phyloP scores from a whole-genome alignment of 139 green algal species.

The Volvox reticuliferus region DNA sequence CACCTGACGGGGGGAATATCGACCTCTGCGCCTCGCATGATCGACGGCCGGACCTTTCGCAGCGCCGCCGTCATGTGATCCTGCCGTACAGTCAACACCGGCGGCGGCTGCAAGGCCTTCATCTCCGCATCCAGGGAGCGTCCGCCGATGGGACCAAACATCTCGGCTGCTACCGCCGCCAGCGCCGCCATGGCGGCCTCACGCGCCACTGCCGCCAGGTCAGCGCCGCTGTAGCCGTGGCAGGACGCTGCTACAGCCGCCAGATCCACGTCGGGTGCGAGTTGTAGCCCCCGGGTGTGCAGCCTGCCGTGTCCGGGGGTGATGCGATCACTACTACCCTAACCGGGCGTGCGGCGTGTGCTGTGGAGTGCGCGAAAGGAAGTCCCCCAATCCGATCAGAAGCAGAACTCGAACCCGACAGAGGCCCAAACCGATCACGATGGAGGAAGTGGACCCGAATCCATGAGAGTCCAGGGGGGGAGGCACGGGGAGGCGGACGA shows the following conservation, averaged over 20 bases:
- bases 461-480: too few relatives aligned
- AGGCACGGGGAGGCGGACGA: too few relatives aligned
- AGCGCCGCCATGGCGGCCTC: slow-evolving; percentile 86
- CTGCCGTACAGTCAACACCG: slow-evolving; percentile 8
- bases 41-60: slow-evolving; percentile 73
- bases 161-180: slow-evolving; percentile 37
- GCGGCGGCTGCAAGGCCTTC: not conserved
- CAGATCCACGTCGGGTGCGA: slow-evolving; percentile 80
- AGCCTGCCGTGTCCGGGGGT: slow-evolving; percentile 53
- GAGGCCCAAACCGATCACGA: too few relatives aligned
- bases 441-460: too few relatives aligned
- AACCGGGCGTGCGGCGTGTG: too few relatives aligned
- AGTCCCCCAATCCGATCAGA: too few relatives aligned
- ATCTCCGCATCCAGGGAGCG: not conserved
- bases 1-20: slow-evolving; percentile 64
- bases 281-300: slow-evolving; percentile 65
- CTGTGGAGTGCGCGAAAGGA: too few relatives aligned
- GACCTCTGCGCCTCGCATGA: slow-evolving; percentile 69
- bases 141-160: slow-evolving; percentile 16
- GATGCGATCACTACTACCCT: too few relatives aligned
- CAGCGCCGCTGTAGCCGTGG: slow-evolving; percentile 90
- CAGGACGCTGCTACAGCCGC: slow-evolving; percentile 67
- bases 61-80: slow-evolving; percentile 71
- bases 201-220: slow-evolving; percentile 83
- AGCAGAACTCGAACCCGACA: too few relatives aligned